Base-by-base conservation (phyloP, 176 grass and related monocot species). In the Tillandsia fasciculata region DNA sequence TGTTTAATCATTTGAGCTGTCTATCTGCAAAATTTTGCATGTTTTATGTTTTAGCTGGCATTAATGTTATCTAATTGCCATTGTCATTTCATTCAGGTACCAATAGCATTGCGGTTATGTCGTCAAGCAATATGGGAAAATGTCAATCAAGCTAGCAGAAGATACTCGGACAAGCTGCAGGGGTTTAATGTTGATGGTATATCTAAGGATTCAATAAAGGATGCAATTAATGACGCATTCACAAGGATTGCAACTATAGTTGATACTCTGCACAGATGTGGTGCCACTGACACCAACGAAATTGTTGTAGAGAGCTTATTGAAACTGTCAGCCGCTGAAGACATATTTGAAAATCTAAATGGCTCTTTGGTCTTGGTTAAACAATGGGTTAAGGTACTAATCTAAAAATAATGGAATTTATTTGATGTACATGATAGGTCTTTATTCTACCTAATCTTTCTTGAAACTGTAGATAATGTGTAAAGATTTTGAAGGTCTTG, bases 381-480 rank as follows among this genome's bases (percentile, higher is more conserved):
- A 65, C 67, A 77, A 54, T 96, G 89, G 93, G 83, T 90, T 75
- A 96, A 96, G 93, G 93, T 96, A 77, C 14, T 70, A 3, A 73
- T 48, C 6, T 22, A n/a, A 64, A 51, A 66, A 72, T 61, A 61
- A 18, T 61, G 17, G 9, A 61, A 15, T 61, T 61, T 20, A 61
- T 61, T 61, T 61, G 56, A 61, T 61, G n/a, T 15, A 61, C 1
- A 1, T 61, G 56, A 7, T 9, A 7, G 56, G 56, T 9, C 22
- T 18, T 18, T 20, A 61, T 22, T 61, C 22, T 61, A 61, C 15
- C 13, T 77, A 47, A 64, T 51, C 76, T 82, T 70, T 75, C 73
- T 70, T 50, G 13, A 67, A 68, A 79, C 24, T 74, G 33, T 65
- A 96, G 93, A 79, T 69, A 12, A 54, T 79, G 18, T 3, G 24